Evolutionary conservation across 2,329 filamentous ascomycete genomes (phyloP), one percentile per base, ranked within the genome.

Genomic region (Alternaria infectoria): DNA sequence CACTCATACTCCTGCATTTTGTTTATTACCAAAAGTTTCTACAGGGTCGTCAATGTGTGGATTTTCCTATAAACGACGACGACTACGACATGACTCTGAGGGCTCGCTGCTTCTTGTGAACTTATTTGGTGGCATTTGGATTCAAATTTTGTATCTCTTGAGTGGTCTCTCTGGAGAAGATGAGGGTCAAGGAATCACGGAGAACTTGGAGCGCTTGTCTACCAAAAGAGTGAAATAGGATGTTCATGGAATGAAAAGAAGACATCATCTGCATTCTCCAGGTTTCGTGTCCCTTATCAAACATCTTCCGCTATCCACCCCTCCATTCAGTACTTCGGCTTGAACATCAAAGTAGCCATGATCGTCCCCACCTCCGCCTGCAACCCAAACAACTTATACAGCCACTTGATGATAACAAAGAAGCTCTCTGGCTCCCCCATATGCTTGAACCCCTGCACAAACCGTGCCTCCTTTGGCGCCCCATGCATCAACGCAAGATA

Each of bases 401-500:
- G 69, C 84, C 84, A 86, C 49, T 76, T 78, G 49, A 86, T 57
- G 32, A 85, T 84, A 54, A 85, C 77, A 56, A 81, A 76, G 63
- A 85, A 86, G 56, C 78, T 81, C 70, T 82, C 80, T 6, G 84
- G 84, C 74, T 86, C 84, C 2, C 84, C 84, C 84, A 86, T 86
- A 59, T 86, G 84, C 74, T 84, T 84, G 11, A 71, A 74, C 0
- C 76, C 78, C 3, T 73, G 58, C 0, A 85, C 80, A 60, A 85
- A 84, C 23, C 79, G 78, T 43, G 80, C 85, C 69, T 86, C 82
- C 76, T 89, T 89, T 2, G 85, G 82, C 19, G 78, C 71, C 0
- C 86, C 87, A 72, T 86, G 83, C 69, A 83, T 79, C 50, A 88
- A 69, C 25, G 85, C 84, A 44, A 88, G 74, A 67, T 86, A 86